Base-by-base conservation (phyloP, 768 basidiomycete species). In the Kwoniella bestiolae region DNA sequence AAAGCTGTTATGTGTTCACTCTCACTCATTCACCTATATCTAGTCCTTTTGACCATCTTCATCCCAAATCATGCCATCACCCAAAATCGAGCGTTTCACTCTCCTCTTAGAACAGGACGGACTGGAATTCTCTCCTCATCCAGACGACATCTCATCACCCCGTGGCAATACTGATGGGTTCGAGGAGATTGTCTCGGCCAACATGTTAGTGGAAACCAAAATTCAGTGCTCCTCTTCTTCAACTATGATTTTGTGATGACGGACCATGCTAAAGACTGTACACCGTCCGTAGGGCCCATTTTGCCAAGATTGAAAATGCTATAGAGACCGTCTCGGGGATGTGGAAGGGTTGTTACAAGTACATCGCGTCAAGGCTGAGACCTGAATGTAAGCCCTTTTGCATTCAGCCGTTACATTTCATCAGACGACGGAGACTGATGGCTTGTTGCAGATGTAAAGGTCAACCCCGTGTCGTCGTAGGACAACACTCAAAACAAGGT, bases 341-440 rank as follows among this genome's bases (percentile, higher is more conserved):
- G 58, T 60, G 58, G 58, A 49, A 31, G 21, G 21, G 21, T 18
- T 53, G 52, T 53, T 53, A 53, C 29, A 9, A 26, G 16, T 53
- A 53, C n/a, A 53, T 53, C 31, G 31, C 52, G 14, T 53, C 32
- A n/a, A 35, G 52, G 18, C 3, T 26, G 9, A 53, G 3, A 32
- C 9, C 32, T 12, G 11, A 35, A n/a, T 12, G 32, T 53, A 14
- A 35, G 29, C n/a, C n/a, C n/a, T n/a, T n/a, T n/a, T n/a, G n/a
- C n/a, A n/a, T n/a, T n/a, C n/a, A n/a, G n/a, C n/a, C n/a, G n/a
- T n/a, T n/a, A n/a, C n/a, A n/a, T n/a, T n/a, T n/a, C n/a, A n/a
- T n/a, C n/a, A n/a, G n/a, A n/a, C n/a, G n/a, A n/a, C n/a, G n/a
- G n/a, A n/a, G n/a, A n/a, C n/a, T n/a, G n/a, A n/a, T n/a, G n/a